Conservation (phyloP, 306 rosid species). For the Rosa rugosa region DNA sequence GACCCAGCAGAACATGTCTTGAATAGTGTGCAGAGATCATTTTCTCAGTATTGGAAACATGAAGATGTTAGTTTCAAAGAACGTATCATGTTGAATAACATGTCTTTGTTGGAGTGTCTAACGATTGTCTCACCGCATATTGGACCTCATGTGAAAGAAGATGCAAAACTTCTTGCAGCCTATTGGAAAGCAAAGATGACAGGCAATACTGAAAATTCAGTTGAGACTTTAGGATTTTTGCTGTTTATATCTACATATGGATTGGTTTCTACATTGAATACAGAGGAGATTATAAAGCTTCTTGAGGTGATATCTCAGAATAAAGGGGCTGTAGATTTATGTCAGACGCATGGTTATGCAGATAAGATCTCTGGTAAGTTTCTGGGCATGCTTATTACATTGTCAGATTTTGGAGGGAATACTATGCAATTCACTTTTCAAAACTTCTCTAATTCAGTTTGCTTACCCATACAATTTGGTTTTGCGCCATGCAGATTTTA, state of each 20-base stretch:
- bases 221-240: conserved; percentile 33
- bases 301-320: conserved; percentile 25
- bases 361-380: conserved; percentile 14
- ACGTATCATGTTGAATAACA: conserved; percentile 15
- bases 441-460: too few species aligned
- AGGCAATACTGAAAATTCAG: conserved; percentile 24
- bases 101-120: conserved; percentile 24
- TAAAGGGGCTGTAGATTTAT: conserved; percentile 34
- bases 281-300: conserved; percentile 43
- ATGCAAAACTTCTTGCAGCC: conserved; percentile 46
- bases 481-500: conserved; percentile 32
- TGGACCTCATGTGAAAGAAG: conserved; percentile 36
- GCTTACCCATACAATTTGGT: too few species aligned
- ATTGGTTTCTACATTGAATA: conserved; percentile 32
- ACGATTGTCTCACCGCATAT: conserved; percentile 38
- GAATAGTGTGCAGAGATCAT: conserved; percentile 30
- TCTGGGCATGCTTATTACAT: too few species aligned
- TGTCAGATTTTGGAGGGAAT: too few species aligned
- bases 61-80: conserved; percentile 14
- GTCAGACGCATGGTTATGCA: conserved; percentile 33
- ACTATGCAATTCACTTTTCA: too few species aligned
- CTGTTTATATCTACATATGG: conserved; percentile 24
- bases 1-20: conserved; percentile 48
- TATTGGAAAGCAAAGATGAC: conserved; percentile 32
- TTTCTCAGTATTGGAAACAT: conserved; percentile 18